phyloP scores from a whole-genome alignment of 2,329 filamentous ascomycete species.

The Colletotrichum sansevieriae region DNA sequence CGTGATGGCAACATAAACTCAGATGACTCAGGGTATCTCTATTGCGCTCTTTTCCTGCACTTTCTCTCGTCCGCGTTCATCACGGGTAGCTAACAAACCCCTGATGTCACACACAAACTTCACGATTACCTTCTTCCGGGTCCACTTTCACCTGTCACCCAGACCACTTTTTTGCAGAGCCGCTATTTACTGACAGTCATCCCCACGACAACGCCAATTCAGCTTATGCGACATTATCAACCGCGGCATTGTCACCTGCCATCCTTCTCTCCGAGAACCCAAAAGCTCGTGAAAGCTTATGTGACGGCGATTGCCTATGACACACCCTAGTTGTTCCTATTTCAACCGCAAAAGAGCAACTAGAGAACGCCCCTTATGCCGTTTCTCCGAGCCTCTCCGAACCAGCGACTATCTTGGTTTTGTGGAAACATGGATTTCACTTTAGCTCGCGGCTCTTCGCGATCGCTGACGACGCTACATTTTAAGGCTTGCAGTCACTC shows the following conservation, averaged over 20 bases:
- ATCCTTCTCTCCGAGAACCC: constrained; percentile 6
- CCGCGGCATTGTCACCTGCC: background rate
- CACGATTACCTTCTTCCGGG: constrained; percentile 17
- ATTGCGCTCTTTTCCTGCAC: constrained; percentile 34
- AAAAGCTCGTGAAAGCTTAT: constrained; percentile 14
- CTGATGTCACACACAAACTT: constrained; percentile 26
- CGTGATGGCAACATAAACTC: constrained; percentile 27
- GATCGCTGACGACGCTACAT: constrained; percentile 7
- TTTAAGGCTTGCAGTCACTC: constrained; percentile 1
- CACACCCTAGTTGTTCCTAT: constrained; percentile 12
- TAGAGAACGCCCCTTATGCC: constrained; percentile 10
- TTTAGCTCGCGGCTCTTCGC: constrained; percentile 14
- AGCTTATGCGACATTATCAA: constrained; percentile 19
- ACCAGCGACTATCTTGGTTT: constrained; percentile 16
- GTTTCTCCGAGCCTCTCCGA: constrained; percentile 30
- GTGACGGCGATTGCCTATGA: constrained; percentile 1
- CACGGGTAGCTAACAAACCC: constrained; percentile 25
- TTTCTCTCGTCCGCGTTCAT: background rate
- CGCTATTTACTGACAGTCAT: background rate
- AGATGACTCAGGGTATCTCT: constrained; percentile 29
- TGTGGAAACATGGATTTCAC: constrained; percentile 12
- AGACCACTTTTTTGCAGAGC: constrained; percentile 13
- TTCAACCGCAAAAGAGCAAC: background rate
- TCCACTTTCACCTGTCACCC: constrained; percentile 4
- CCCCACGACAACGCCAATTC: background rate